Conservation (phyloP, 2,329 filamentous ascomycete species). For the Trichoderma sp. region DNA sequence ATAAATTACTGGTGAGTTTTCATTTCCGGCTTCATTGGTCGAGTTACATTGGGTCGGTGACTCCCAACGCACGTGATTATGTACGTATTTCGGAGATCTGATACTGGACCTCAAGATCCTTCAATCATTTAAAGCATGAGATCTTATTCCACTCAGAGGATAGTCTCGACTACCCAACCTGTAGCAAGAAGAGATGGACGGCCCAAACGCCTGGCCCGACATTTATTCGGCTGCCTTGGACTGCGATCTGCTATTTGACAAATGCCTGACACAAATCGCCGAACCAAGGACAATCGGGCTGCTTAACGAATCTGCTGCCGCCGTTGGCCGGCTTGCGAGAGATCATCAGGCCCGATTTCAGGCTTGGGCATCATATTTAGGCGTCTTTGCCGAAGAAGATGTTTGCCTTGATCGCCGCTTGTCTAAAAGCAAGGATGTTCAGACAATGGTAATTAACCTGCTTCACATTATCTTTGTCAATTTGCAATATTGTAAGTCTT, state of each 20-base stretch:
- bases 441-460: accelerated
- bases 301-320: accelerated
- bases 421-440: neutral
- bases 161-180: too few species aligned
- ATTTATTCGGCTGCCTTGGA: neutral
- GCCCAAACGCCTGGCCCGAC: neutral
- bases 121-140: too few species aligned
- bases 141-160: too few species aligned
- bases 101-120: too few species aligned
- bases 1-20: too few species aligned
- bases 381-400: neutral
- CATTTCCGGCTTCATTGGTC: too few species aligned
- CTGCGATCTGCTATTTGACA: neutral
- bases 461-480: neutral
- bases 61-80: too few species aligned
- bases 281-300: neutral
- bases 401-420: neutral
- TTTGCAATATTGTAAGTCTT: neutral
- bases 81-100: too few species aligned
- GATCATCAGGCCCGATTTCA: neutral
- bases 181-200: too few species aligned
- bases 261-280: neutral
- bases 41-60: too few species aligned
- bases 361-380: neutral
- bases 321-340: neutral